Evolutionary conservation across 2,329 filamentous ascomycete species (phyloP), one percentile per base, ranked within the genome.

Genomic region (Pseudocercospora fijiensis): DNA sequence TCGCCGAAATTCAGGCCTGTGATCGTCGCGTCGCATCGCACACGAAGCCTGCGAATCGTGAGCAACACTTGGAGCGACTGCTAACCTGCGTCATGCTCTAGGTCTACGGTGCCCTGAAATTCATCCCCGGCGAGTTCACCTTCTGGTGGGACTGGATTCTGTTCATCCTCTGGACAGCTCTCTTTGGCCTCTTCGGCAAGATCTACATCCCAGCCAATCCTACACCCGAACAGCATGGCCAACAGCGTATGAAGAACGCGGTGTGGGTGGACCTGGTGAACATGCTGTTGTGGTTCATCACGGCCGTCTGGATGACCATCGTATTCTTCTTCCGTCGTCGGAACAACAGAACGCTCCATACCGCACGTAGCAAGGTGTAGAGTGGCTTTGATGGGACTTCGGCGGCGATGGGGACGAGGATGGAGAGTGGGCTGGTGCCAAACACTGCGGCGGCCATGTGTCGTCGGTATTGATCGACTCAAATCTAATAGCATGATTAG

Each of bases 121-220:
- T 89, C 71, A 79, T 81, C 67, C 58, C 63, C 5, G 77, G 73
- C 43, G 78, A 77, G 72, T 78, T 76, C 64, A 57, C 58, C 26
- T 78, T 86, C 59, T 78, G 81, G 57, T 92, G 90, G 88, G 89
- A 92, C 76, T 78, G 83, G 41, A 74, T 94, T 13, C 77, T 96
- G 18, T 90, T 90, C 70, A 81, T 95, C 67, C 84, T 96, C 28
- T 96, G 91, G 88, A 86, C 92, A 64, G 85, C 87, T 1, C 82
- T 95, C 5, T 96, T 96, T 75, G 92, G 91, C 18, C 80, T 95
- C 65, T 96, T 96, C 75, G 92, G 88, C 60, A 87, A 84, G 71
- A 86, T 94, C 82, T 96, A 89, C 81, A 90, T 96, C 74, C 77
- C 85, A 60, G 87, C 88, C 71, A 76, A 91, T 63, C 76, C 88